Conservation (phyloP, 495 filamentous ascomycete species). For the Aspergillus steynii region DNA sequence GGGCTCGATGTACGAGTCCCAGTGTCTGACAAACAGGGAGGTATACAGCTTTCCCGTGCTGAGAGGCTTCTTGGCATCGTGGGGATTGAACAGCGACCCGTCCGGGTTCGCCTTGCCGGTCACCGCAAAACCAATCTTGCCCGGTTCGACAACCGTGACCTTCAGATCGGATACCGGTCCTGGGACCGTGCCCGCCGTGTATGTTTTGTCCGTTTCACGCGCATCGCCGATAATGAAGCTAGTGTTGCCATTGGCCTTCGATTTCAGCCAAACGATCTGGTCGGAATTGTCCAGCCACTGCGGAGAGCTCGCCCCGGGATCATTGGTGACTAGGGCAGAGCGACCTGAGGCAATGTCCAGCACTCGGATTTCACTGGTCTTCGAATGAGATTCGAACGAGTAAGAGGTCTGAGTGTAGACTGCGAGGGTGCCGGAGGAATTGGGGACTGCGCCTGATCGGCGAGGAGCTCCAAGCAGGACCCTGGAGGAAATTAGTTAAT, state of each 20-base stretch:
- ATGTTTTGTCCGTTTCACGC: slow-evolving; percentile 53
- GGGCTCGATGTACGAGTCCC: slow-evolving; percentile 61
- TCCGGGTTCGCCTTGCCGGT: slow-evolving; percentile 59
- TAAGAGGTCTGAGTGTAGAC: slow-evolving; percentile 78
- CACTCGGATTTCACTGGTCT: slow-evolving; percentile 71
- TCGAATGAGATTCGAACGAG: slow-evolving; percentile 77
- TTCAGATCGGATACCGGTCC: slow-evolving; percentile 77
- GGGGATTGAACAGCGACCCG: slow-evolving; percentile 56
- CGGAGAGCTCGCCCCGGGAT: slow-evolving; percentile 64
- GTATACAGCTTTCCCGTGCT: slow-evolving; percentile 57
- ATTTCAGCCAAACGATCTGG: slow-evolving; percentile 67
- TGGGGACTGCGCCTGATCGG: slow-evolving; percentile 74
- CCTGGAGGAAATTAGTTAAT: slow-evolving; percentile 22
- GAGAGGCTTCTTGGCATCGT: slow-evolving; percentile 52
- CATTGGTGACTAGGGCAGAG: slow-evolving; percentile 64
- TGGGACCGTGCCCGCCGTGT: slow-evolving; percentile 63
- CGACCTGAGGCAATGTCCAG: slow-evolving; percentile 70
- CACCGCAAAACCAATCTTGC: slow-evolving; percentile 69
- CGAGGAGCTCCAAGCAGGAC: slow-evolving; percentile 84
- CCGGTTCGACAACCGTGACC: slow-evolving; percentile 57
- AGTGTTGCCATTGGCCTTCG: slow-evolving; percentile 66
- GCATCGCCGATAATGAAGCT: slow-evolving; percentile 60
- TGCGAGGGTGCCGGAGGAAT: slow-evolving; percentile 65
- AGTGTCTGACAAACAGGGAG: slow-evolving; percentile 60
- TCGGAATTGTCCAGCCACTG: slow-evolving; percentile 70